Conservation (phyloP, 257 asterid genomes). For the Nicotiana otophora region DNA sequence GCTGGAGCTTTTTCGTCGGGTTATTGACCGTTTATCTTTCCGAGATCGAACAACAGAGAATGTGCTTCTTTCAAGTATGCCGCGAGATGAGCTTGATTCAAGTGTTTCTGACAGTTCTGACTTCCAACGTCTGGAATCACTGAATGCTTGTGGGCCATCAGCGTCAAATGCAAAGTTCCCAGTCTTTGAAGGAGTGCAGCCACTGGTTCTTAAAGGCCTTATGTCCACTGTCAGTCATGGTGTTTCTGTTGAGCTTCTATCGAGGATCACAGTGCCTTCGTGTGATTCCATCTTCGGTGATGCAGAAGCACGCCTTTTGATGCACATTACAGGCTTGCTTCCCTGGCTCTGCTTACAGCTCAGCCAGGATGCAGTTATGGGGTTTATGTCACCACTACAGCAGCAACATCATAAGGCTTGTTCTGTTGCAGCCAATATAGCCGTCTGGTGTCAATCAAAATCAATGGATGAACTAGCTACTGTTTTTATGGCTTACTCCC, state of each 20-base stretch:
- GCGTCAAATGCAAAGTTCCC: slow-evolving; percentile 61
- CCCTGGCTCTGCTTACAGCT: slow-evolving; percentile 99
- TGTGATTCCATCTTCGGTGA: slow-evolving; percentile 95
- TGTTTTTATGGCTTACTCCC: slow-evolving; percentile 76
- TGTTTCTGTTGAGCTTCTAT: slow-evolving; percentile 81
- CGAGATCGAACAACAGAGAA: slow-evolving; percentile 94
- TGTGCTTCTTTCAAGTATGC: slow-evolving; percentile 98
- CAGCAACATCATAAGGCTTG: slow-evolving; percentile 76
- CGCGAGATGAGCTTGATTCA: slow-evolving; percentile 77
- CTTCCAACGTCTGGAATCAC: slow-evolving; percentile 66
- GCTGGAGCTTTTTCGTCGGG: slow-evolving; percentile 94
- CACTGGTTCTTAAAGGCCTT: slow-evolving; percentile 91
- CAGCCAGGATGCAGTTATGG: slow-evolving; percentile 49
- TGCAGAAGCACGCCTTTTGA: slow-evolving; percentile 82
- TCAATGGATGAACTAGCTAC: slow-evolving; percentile 81
- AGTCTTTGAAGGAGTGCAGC: slow-evolving; percentile 88
- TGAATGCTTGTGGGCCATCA: slow-evolving; percentile 46
- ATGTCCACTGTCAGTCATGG: slow-evolving; percentile 83
- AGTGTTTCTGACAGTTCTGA: slow-evolving; percentile 49
- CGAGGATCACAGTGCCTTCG: slow-evolving; percentile 89
- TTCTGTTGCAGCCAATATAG: slow-evolving; percentile 71
- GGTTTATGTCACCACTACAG: slow-evolving; percentile 49
- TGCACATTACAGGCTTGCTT: slow-evolving; percentile 92
- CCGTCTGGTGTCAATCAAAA: slow-evolving; percentile 83
- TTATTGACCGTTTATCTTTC: slow-evolving; percentile 81